Evolutionary conservation across 495 filamentous ascomycete genomes (phyloP), one percentile per base, ranked within the genome.

Genomic region (Xylaria telfairii): DNA sequence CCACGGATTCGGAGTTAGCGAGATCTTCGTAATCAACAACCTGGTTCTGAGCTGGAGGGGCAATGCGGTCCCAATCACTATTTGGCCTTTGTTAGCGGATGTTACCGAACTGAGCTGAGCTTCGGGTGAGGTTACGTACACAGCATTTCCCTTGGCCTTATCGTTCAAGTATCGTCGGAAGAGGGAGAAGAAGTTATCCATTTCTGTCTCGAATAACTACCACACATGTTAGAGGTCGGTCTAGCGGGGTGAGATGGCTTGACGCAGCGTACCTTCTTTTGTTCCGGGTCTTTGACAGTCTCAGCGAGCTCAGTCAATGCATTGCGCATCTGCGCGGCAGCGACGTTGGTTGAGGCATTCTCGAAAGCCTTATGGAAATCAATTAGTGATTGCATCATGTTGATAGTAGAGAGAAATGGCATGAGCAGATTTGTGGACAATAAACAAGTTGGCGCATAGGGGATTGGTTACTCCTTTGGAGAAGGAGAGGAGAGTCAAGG

Each of bases 121-220:
- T 39, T 42, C 13, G 15, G 0, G 42, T 17, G 39, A 41, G 65
- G 24, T 46, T 39, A 83, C 89, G 72, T 82, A 91, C 88, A 97
- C 88, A 44, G 87, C 90, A 79, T 93, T 97, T 77, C 95, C 95
- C 88, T 98, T 99, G 70, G 96, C 96, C 86, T 97, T 97, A 86
- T 99, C 96, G 76, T 97, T 97, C 60, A 99, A 87, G 81, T 97
- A 99, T 79, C 96, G 88, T 71, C 96, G 92, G 91, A 99, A 99
- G 73, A 99, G 92, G 64, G 93, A 91, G 79, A 88, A 99, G 88
- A 99, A 99, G 90, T 99, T 99, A 89, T 99, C 96, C 93, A 97
- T 98, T 85, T 99, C 96, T 17, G 94, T 95, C 85, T 98, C 96
- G 82, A 98, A 99, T 54, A 91, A 82, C 91, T 84, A 71, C 74